A percentile compares a stretch with the other conserved stretches of the same genome.
These are phyloP conservation scores for Pestalotiopsis sp. DNA, from an alignment of 2,329 filamentous ascomycete species.

Conservation along the genomic window DNA sequence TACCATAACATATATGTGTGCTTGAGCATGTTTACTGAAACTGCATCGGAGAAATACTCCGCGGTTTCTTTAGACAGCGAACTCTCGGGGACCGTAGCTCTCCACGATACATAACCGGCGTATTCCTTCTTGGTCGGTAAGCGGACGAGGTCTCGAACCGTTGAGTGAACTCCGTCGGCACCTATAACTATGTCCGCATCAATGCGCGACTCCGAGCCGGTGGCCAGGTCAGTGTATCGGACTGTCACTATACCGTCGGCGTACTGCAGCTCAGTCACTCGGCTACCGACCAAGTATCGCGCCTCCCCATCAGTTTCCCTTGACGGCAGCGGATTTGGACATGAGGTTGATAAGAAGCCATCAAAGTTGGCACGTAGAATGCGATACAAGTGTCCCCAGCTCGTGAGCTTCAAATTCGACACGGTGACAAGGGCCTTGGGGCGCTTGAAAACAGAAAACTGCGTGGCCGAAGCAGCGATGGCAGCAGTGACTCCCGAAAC, in stretches of 20 bases:
- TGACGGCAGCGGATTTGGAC: conserved; percentile 19
- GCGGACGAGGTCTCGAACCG: background rate
- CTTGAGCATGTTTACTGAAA: background rate
- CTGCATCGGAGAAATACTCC: background rate
- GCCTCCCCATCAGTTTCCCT: conserved; percentile 23
- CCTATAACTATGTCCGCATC: background rate
- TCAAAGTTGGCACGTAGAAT: conserved; percentile 43
- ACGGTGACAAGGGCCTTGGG: conserved; percentile 16
- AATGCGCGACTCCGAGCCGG: background rate
- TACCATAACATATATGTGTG: background rate
- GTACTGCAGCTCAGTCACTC: conserved; percentile 21
- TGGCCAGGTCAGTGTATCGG: conserved; percentile 20
- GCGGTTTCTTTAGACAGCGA: background rate
- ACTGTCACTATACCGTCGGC: conserved; percentile 19
- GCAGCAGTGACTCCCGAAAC: conserved; percentile 24
- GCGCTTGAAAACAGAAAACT: conserved; percentile 18
- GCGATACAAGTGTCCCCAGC: conserved; percentile 43
- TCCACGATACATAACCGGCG: background rate
- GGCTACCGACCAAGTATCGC: conserved; percentile 24
- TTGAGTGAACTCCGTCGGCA: background rate
- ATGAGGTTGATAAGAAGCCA: conserved; percentile 27
- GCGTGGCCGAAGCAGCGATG: conserved; percentile 13
- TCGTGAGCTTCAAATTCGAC: conserved; percentile 36
- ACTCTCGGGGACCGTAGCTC: background rate
- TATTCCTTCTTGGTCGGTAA: background rate